Conservation (phyloP, 2,329 filamentous ascomycete species). For the Trichoderma harzianum region DNA sequence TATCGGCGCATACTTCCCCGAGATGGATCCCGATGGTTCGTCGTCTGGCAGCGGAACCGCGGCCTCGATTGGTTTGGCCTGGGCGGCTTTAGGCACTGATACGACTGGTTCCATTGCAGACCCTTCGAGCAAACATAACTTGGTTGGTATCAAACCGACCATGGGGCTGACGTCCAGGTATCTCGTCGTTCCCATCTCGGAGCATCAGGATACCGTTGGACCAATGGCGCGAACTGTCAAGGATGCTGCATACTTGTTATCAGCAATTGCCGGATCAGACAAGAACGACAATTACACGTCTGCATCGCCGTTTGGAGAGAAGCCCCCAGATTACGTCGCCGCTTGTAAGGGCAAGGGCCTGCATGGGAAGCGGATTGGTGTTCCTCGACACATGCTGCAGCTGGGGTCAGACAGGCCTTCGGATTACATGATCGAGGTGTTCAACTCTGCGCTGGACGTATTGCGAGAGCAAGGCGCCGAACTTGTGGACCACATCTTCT, state of each 20-base stretch:
- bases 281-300: constrained; percentile 59
- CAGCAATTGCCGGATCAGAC: constrained; percentile 61
- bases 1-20: constrained; percentile 49
- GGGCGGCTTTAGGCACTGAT: background rate
- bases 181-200: background rate
- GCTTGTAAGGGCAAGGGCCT: constrained; percentile 54
- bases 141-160: background rate
- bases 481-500: constrained; percentile 55
- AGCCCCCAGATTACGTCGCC: constrained; percentile 57
- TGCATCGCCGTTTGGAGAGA: constrained; percentile 46
- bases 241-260: constrained; percentile 61
- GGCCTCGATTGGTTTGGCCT: background rate
- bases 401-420: background rate
- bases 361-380: constrained; percentile 58
- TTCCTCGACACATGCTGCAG: constrained; percentile 52
- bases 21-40: background rate
- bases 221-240: constrained; percentile 49
- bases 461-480: constrained; percentile 52
- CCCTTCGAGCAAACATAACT: background rate
- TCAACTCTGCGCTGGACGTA: constrained; percentile 51
- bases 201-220: background rate
- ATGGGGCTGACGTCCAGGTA: background rate
- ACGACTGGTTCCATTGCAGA: background rate
- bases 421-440: constrained; percentile 29
- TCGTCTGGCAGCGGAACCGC: background rate